Base-by-base conservation (phyloP, 805 yeast genomes). In the Metschnikowia matae region DNA sequence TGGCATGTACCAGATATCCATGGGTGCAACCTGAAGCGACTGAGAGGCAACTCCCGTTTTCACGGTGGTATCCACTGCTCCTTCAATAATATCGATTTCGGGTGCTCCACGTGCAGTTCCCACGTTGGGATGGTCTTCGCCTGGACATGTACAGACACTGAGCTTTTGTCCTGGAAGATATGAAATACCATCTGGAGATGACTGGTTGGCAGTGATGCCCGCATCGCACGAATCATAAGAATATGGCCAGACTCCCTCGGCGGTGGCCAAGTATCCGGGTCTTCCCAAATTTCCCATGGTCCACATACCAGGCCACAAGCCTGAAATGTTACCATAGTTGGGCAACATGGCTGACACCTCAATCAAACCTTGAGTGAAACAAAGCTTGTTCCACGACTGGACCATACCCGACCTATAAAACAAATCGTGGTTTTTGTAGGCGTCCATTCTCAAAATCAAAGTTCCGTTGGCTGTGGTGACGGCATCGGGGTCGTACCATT, bases 401-500 rank as follows among this genome's bases (percentile, higher is more conserved):
- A 70, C 58, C 75, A 70, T 70, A 17, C 73, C 75, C 2, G 73
- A 68, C 45, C 74, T 61, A 56, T 69, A 70, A 53, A 60, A 67
- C 49, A 70, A 60, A 50, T 67, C 59, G 53, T 70, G 70, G 62
- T 56, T 70, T 57, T 62, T 60, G 61, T 57, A 63, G 10, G 75
- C 75, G 54, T 72, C 77, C 69, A 72, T 62, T 39, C 72, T 52
- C 43, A 72, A 52, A 23, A 49, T 51, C 40, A 70, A 59, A 1
- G 76, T 63, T 32, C 77, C 77, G 54, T 70, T 68, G 14, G 62
- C 66, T 13, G 77, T 72, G 35, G 74, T 64, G 32, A 62, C 67
- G 2, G 76, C 76, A 49, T 72, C 77, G 6, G 77, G 77, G 48
- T 67, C 72, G 55, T 72, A 72, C 74, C 75, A 72, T 56, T 72